Base-by-base conservation (phyloP, 129 eudicot species). In the Kitagawia praeruptora region DNA sequence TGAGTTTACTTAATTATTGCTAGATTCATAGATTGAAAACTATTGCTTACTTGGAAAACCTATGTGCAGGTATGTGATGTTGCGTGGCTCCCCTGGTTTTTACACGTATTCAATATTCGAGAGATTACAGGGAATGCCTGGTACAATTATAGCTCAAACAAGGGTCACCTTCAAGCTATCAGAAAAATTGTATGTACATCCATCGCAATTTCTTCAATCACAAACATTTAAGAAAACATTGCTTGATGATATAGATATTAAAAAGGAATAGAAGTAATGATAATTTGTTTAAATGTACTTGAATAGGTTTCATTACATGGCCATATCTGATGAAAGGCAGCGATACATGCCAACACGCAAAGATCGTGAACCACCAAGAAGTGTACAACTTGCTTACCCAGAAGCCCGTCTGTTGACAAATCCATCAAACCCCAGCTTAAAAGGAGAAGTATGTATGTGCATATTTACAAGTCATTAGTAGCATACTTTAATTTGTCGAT, bases 231-330 rank as follows among this genome's bases (percentile, higher is more conserved):
- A 3, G 6, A 49, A 15, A 15, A 49, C 5, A 15, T 49, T 49
- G 6, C 21, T 49, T 14, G 18, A 47, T 47, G 53, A 47, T 47
- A 47, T 47, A 47, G 19, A 12, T 47, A 12, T 47, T 47, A 8
- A 53, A 18, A 18, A 6, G 10, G 25, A 53, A 19, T 19, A 0
- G 6, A 6, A 56, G 27, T 56, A n/a, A 56, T 6, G 2, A 58
- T 58, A 7, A 23, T 7, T 58, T 58, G 13, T 7, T 37, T 15
- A 38, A 31, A 70, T 70, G 45, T 39, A 19, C 27, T 18, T 73
- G 38, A 77, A 39, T 84, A 87, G 90, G 86, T 87, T 87, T 51
- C 71, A 74, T 31, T 84, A 82, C 86, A 87, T 87, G 90, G 86
- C 87, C 7, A 49, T 84, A 74, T 80, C 86, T 13, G 86, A 87